These are phyloP conservation scores for Fusarium zealandicum DNA, from an alignment of 2,329 filamentous ascomycete genomes.

Conservation along the genomic window DNA sequence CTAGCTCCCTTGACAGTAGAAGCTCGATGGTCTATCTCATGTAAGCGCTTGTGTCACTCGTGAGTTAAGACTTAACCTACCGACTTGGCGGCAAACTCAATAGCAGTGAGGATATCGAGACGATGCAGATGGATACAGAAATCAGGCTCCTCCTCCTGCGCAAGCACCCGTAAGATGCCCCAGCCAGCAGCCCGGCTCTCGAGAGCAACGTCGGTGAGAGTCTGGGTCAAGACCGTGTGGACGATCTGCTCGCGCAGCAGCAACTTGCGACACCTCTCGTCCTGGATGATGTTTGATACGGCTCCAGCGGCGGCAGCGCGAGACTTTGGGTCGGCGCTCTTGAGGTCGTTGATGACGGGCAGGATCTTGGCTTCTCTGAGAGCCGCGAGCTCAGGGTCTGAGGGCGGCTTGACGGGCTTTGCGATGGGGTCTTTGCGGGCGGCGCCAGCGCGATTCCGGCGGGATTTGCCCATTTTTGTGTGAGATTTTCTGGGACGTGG, in stretches of 20 bases:
- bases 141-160: slow-evolving; percentile 69
- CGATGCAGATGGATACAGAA: slow-evolving; percentile 72
- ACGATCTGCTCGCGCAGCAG: slow-evolving; percentile 72
- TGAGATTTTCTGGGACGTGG: background rate
- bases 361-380: slow-evolving; percentile 69
- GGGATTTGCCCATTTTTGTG: slow-evolving; percentile 68
- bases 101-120: slow-evolving; percentile 66
- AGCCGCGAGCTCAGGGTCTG: slow-evolving; percentile 69
- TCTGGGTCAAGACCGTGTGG: slow-evolving; percentile 67
- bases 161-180: slow-evolving; percentile 68
- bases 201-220: slow-evolving; percentile 67
- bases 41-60: slow-evolving; percentile 6
- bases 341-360: slow-evolving; percentile 67
- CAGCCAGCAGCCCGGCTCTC: slow-evolving; percentile 72
- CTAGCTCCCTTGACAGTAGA: slow-evolving; percentile 50
- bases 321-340: slow-evolving; percentile 65
- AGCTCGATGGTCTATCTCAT: slow-evolving; percentile 53
- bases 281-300: slow-evolving; percentile 68
- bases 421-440: slow-evolving; percentile 62
- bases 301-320: slow-evolving; percentile 66
- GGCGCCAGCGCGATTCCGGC: slow-evolving; percentile 59
- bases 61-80: slow-evolving; percentile 47
- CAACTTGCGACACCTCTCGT: slow-evolving; percentile 68
- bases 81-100: slow-evolving; percentile 62
- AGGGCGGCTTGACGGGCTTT: slow-evolving; percentile 65